These are phyloP conservation scores for Glycine tomentella DNA, from an alignment of 306 rosid genomes.

Conservation along the genomic window DNA sequence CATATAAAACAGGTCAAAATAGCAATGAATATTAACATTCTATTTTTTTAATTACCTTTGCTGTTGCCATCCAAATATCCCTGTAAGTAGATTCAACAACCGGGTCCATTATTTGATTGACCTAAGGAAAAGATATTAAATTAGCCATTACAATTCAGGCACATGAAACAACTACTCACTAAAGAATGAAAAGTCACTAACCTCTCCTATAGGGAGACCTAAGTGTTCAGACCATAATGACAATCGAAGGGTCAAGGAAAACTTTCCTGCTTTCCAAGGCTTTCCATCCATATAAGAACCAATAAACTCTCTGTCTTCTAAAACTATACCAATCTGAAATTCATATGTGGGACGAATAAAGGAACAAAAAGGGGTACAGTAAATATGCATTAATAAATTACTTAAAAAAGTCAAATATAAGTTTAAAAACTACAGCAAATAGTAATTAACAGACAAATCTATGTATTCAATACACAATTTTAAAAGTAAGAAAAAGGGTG, in stretches of 20 bases:
- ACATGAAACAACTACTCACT: conserved; percentile 27
- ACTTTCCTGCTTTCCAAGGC: conserved; percentile 94
- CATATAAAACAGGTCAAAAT: not conserved
- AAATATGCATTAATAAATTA: conserved; percentile 42
- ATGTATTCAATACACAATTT: conserved; percentile 15
- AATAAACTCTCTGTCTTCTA: conserved; percentile 83
- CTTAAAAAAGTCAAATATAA: not conserved
- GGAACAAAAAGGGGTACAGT: conserved; percentile 28
- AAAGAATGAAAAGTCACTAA: conserved; percentile 47
- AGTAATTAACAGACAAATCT: conserved; percentile 25
- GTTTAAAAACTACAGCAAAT: conserved; percentile 23
- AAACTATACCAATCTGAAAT: conserved; percentile 80
- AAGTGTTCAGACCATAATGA: conserved; percentile 97
- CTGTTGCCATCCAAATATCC: conserved; percentile 93
- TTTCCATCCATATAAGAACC: conserved; percentile 87
- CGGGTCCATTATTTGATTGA: conserved; percentile 76
- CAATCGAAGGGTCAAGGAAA: conserved; percentile 80
- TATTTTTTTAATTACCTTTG: conserved; percentile 67
- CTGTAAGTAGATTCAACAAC: conserved; percentile 83
- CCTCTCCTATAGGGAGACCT: conserved; percentile 83
- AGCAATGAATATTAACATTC: conserved; percentile 14
- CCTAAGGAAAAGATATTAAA: conserved; percentile 55
- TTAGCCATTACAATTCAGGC: conserved; percentile 39
- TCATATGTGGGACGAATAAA: conserved; percentile 35
- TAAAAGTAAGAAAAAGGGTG: conserved; percentile 33